Base-by-base conservation (phyloP, 1,284 basidiomycete species). In the Boletus mariae region DNA sequence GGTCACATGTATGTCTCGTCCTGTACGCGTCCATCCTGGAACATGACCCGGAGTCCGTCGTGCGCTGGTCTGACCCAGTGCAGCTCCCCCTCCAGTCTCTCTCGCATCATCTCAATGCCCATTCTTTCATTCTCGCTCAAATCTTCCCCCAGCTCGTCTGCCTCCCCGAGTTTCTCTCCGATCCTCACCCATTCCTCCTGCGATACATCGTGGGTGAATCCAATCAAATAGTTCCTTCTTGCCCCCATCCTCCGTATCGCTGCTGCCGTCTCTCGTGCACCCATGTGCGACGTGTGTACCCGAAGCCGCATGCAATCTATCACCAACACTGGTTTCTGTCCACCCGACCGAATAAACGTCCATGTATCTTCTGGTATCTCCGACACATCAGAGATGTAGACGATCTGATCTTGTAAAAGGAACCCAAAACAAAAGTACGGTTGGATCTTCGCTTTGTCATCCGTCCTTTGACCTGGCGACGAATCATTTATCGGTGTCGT, bases 381-480 rank as follows among this genome's bases (percentile, higher is more conserved):
- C 5, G 87, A 90, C 35, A 84, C 85, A 64, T 92, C 90, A 26
- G 87, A 87, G 51, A 92, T 75, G 68, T 91, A 90, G 12, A 82
- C 73, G 44, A 91, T 64, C 35, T 76, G 70, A 41, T 83, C 73
- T 57, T 82, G 76, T 29, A 92, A 77, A 59, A 84, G 76, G 73
- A 91, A 92, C n/a, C 85, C 88, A 59, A 86, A 78, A 62, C 83
- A 88, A 46, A 83, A 66, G 66, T 85, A 90, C 2, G 89, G 88
- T 13, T 73, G 71, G 25, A 83, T 62, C 53, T 45, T 25, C 32
- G 48, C 40, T 45, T 37, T 46, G 42, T 47, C 45, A 32, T 61
- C 38, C 40, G 26, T 4, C 50, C 32, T 35, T 57, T 17, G 13
- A 50, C 31, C 26, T 17, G 51, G 59, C 45, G 61, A 50, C 17